Evolutionary conservation across 352 stramenopile genomes (phyloP), one percentile per base, ranked within the genome.

Genomic region (Elongisporangium senticosum): DNA sequence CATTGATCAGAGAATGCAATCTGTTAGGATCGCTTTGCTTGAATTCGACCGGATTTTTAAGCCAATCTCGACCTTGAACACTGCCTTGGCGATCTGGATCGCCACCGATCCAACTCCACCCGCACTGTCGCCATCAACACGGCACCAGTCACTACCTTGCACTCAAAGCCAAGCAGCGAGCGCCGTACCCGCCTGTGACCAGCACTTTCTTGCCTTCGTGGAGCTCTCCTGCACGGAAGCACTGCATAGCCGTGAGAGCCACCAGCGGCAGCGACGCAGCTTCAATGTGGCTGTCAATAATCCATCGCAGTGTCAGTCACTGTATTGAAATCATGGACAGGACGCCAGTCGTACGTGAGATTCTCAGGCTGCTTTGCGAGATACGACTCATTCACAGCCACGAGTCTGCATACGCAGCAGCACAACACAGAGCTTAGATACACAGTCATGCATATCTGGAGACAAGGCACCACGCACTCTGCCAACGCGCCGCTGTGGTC

Each of bases 21-120:
- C 17, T 50, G 8, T 43, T 43, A 43, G 33, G 2, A 15, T 17
- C 33, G 3, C 13, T 48, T 58, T 37, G 3, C 20, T 19, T 4
- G 22, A 7, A 23, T 40, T 47, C 6, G 49, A 28, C 17, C n/a
- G 0, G 11, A 58, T 26, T 3, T 20, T 19, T 6, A 51, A 24
- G 11, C 13, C 21, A 15, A 53, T 4, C 10, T 28, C 2, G 51
- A 76, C 79, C 69, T 91, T 93, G 66, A 89, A 91, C 15, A 90
- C 75, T 33, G 63, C 53, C 61, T 90, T 90, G 14, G 83, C 83
- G 26, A 93, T 69, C 61, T 93, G 83, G 61, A 93, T 77, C 17
- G 81, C 83, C 2, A 90, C 71, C 0, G 81, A 80, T 1, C 83
- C 83, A 11, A 86, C 83, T 21, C 83, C 83, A 11, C 83, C 83